These are phyloP conservation scores for Dactylis glomerata DNA, from an alignment of 176 grass and related monocot species.

Conservation along the genomic window DNA sequence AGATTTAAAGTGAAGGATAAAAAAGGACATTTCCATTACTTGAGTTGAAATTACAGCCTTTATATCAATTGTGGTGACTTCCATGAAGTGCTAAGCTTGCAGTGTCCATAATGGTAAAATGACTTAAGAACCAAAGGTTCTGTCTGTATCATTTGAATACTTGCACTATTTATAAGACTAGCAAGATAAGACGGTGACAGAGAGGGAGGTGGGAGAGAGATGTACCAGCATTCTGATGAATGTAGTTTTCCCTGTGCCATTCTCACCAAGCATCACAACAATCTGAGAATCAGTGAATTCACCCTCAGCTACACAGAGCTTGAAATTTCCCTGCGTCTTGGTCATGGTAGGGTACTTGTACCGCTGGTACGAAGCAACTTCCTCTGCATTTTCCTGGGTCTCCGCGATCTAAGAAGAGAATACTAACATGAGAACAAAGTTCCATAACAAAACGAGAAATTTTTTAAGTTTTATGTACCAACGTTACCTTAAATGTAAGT, in stretches of 20 bases:
- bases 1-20: neutral
- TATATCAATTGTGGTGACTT: neutral
- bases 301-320: slow-evolving; percentile 65
- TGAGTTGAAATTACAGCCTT: neutral
- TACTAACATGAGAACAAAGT: neutral
- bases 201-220: neutral
- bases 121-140: neutral
- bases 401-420: slow-evolving; percentile 62
- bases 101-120: neutral
- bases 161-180: neutral
- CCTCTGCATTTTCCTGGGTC: slow-evolving; percentile 84
- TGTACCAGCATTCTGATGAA: slow-evolving; percentile 87
- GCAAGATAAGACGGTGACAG: neutral
- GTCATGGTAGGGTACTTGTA: slow-evolving; percentile 91
- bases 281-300: slow-evolving; percentile 95
- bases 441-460: neutral
- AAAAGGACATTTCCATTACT: neutral
- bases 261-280: slow-evolving; percentile 96
- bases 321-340: slow-evolving; percentile 87
- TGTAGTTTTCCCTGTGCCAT: slow-evolving; percentile 93
- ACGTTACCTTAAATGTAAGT: slow-evolving; percentile 81
- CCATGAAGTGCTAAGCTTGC: neutral
- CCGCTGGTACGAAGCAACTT: slow-evolving; percentile 73
- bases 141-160: neutral
- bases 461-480: neutral